A percentile compares a stretch with the other conserved stretches of the same genome.
Evolutionary conservation across 352 stramenopile species (phyloP).

Genomic region (Phytophthora idaei): DNA sequence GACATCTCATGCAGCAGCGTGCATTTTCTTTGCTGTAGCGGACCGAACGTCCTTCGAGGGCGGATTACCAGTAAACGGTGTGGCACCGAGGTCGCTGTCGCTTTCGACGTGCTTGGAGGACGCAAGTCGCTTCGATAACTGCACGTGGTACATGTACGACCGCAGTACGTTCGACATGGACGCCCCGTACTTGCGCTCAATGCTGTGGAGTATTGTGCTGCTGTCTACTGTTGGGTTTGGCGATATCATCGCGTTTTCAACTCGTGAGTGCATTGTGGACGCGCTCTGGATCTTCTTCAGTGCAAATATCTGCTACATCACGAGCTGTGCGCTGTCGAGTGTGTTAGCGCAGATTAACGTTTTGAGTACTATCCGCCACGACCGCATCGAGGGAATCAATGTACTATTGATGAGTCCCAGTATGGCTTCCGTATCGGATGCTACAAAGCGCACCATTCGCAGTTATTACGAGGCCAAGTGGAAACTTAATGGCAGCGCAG

Average conservation of each 20-base stretch:
- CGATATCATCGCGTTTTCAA: constrained; percentile 68
- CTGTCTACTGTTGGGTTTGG: constrained; percentile 76
- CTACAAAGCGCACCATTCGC: constrained; percentile 56
- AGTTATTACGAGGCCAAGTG: constrained; percentile 78
- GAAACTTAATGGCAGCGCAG: constrained; percentile 68
- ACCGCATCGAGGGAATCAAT: constrained; percentile 71
- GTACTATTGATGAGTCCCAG: constrained; percentile 50
- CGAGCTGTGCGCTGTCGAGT: constrained; percentile 60
- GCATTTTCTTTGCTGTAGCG: constrained; percentile 62
- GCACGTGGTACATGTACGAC: constrained; percentile 77
- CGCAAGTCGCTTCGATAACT: constrained; percentile 59
- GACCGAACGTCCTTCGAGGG: constrained; percentile 51
- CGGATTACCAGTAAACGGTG: constrained; percentile 44
- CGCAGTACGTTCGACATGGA: constrained; percentile 65
- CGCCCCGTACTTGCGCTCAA: constrained; percentile 60
- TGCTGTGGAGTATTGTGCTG: constrained; percentile 77
- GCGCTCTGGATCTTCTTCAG: constrained; percentile 76
- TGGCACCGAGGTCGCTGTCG: constrained; percentile 39
- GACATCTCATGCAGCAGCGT: constrained; percentile 51
- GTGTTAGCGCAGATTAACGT: constrained; percentile 62
- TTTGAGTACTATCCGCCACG: constrained; percentile 45
- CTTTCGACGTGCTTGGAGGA: constrained; percentile 50
- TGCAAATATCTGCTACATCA: constrained; percentile 80
- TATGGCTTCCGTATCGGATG: constrained; percentile 47
- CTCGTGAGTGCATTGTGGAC: constrained; percentile 56